Evolutionary conservation across 495 filamentous ascomycete genomes (phyloP), one percentile per base, ranked within the genome.

Genomic region (Penicillium mononematosum): DNA sequence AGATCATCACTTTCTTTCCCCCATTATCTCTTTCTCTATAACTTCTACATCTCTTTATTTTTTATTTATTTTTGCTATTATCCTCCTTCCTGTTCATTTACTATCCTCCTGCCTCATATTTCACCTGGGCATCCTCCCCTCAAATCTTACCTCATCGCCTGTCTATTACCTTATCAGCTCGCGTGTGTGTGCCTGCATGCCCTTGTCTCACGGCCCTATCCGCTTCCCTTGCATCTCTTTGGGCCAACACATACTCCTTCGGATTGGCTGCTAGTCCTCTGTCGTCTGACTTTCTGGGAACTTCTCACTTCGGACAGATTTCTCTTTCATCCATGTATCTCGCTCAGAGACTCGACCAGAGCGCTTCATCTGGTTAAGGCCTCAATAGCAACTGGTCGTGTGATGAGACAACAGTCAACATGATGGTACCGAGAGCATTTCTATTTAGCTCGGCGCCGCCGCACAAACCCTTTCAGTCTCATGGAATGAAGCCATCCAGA

Each of bases 341-440:
- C 66, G 74, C 56, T 41, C 76, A 78, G 63, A 66, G 50, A 8
- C 75, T 78, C 62, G 76, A 79, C 55, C 76, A 77, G 63, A 79
- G 75, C 70, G 76, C 75, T 70, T 78, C 74, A 32, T 72, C 76
- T 59, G 76, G 76, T 68, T 59, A 61, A 62, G 59, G 56, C 50
- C 49, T 45, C 46, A 45, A 38, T 38, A 34, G 14, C 41, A 57
- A 45, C 44, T 49, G 45, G 14, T 49, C n/a, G 41, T 54, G 51
- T 58, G 58, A 62, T 64, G 60, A 63, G 5, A 31, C 25, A 41
- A 14, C 34, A 49, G 55, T 55, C 50, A 71, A 63, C 45, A 78
- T 78, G 75, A 79, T 79, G 77, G 75, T 78, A 53, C 77, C 77
- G 32, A 67, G 75, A 66, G 68, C 75, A 48, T 79, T 78, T 56